phyloP scores from a whole-genome alignment of 768 basidiomycete species.

The Austroboletus eburneus region DNA sequence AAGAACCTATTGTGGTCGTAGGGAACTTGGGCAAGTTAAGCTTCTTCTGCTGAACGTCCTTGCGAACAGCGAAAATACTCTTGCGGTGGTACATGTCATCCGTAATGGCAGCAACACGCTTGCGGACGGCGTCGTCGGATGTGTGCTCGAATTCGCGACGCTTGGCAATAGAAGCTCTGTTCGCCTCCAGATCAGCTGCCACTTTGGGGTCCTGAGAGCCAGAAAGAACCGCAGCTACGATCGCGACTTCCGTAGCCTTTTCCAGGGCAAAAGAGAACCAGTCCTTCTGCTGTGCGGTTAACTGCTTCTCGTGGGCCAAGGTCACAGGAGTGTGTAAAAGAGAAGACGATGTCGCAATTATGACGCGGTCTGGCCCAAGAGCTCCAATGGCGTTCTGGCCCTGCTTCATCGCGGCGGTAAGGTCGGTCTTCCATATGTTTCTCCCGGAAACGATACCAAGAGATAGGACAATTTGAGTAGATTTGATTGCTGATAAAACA shows the following conservation, averaged over 20 bases:
- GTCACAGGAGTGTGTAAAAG: conserved; percentile 98
- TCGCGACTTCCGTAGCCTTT: conserved; percentile 89
- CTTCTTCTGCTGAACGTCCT: conserved; percentile 83
- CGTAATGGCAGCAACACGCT: conserved; percentile 90
- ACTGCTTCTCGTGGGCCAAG: conserved; percentile 85
- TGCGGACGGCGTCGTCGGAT: conserved; percentile 93
- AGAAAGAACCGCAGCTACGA: conserved; percentile 79
- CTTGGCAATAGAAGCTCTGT: conserved; percentile 85
- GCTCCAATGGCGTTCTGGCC: conserved; percentile 80
- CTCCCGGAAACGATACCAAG: conserved; percentile 96
- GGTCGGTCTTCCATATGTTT: conserved; percentile 99
- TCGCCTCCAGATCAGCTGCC: conserved; percentile 76
- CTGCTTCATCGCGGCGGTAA: conserved; percentile 73
- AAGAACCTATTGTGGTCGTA: conserved; percentile 97
- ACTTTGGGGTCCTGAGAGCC: conserved; percentile 76
- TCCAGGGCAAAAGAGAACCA: conserved; percentile 99
- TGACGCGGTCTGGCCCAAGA: conserved; percentile 84
- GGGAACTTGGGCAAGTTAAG: conserved; percentile 95
- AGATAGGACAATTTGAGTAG: conserved; percentile 77
- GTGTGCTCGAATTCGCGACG: conserved; percentile 92
- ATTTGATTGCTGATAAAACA: conserved; percentile 79
- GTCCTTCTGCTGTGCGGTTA: conserved; percentile 84
- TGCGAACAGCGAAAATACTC: conserved; percentile 83
- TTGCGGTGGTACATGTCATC: conserved; percentile 82
- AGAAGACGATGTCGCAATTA: conserved; percentile 94